A percentile compares a stretch with the other conserved stretches of the same genome.
These are phyloP conservation scores for Thelonectria blattea DNA, from an alignment of 2,329 filamentous ascomycete species.

Conservation along the genomic window DNA sequence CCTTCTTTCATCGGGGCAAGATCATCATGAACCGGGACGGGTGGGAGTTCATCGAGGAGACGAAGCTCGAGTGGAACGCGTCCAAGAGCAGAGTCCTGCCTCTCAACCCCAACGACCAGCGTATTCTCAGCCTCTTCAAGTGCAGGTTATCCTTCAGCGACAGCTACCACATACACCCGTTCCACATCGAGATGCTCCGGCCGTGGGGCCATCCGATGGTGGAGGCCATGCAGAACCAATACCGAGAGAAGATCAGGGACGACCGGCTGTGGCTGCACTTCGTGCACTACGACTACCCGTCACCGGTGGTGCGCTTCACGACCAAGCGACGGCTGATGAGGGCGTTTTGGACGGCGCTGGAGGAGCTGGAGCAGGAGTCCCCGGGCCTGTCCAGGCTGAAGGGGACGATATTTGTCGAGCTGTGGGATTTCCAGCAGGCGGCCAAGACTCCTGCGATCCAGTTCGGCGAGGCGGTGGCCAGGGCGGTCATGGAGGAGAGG, in stretches of 20 bases:
- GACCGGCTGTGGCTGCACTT: conserved; percentile 44
- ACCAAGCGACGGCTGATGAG: conserved; percentile 35
- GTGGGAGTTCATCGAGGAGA: conserved; percentile 37
- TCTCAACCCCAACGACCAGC: conserved; percentile 17
- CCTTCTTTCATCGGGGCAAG: conserved; percentile 34
- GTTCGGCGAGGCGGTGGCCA: conserved; percentile 32
- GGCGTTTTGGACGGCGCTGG: conserved; percentile 38
- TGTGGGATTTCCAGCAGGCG: conserved; percentile 26
- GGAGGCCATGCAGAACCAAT: conserved; percentile 34
- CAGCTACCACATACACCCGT: conserved; percentile 42
- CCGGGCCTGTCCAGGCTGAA: conserved; percentile 17
- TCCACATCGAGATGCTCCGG: conserved; percentile 43
- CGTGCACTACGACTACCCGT: conserved; percentile 17
- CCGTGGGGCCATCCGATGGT: conserved; percentile 43
- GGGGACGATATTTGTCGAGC: conserved; percentile 29
- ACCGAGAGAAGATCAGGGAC: conserved; percentile 35
- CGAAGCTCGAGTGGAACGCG: conserved; percentile 35
- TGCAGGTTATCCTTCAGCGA: conserved; percentile 37
- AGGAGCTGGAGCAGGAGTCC: conserved; percentile 38
- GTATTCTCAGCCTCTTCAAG: conserved; percentile 28
- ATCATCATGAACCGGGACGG: conserved; percentile 41
- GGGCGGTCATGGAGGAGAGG: conserved; percentile 28
- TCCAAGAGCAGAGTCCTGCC: conserved; percentile 24
- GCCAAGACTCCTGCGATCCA: conserved; percentile 29
- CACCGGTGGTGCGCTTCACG: conserved; percentile 37